phyloP scores from a whole-genome alignment of 441 rosid genomes.

The Eutrema salsugineum region DNA sequence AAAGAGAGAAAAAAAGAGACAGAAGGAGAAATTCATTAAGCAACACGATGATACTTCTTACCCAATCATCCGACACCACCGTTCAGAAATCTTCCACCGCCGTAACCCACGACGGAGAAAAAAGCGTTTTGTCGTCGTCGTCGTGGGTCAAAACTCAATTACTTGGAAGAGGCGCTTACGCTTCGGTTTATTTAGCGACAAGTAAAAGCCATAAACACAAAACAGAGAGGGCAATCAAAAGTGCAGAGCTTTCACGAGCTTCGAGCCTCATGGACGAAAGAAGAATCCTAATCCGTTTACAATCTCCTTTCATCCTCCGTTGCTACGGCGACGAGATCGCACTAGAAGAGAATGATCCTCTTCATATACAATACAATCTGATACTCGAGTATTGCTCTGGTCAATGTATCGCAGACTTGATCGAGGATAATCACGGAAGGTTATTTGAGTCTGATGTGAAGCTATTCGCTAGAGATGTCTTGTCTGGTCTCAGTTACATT shows the following conservation, averaged over 20 bases:
- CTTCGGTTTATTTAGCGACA: background rate
- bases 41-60: no score
- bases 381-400: conserved; percentile 3
- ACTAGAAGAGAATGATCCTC: background rate
- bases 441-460: background rate
- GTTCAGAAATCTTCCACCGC: no score
- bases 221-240: background rate
- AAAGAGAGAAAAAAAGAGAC: no score
- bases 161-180: no score
- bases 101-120: no score
- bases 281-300: background rate
- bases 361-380: background rate
- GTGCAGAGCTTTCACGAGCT: background rate
- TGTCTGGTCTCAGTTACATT: background rate
- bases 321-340: conserved; percentile 2
- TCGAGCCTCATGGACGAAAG: background rate
- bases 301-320: background rate
- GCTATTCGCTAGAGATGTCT: conserved; percentile 1
- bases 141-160: no score
- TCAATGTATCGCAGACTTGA: background rate
- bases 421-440: background rate
- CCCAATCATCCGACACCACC: no score
- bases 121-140: no score
- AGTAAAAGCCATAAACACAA: background rate
- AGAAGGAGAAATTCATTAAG: no score